Evolutionary conservation across 2,329 filamentous ascomycete genomes (phyloP).

Genomic region (Trichoderma asperellum): DNA sequence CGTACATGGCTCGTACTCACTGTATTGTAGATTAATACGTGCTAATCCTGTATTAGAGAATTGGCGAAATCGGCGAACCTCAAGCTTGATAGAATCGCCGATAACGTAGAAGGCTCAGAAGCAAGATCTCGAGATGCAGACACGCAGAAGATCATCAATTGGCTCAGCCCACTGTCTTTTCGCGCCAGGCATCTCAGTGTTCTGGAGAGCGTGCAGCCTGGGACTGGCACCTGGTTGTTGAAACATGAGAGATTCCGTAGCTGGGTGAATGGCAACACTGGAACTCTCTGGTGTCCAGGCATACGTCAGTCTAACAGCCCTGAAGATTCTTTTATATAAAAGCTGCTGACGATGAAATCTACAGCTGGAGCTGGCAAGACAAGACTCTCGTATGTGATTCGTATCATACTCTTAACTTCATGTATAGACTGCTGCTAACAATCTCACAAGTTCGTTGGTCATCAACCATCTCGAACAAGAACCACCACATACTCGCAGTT

Average conservation of each 20-base stretch:
- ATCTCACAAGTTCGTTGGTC: background rate
- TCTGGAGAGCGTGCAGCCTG: slow-evolving; percentile 1
- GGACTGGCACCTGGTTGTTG: slow-evolving; percentile 2
- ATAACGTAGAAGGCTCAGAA: background rate
- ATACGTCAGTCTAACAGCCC: background rate
- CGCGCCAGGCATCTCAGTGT: slow-evolving; percentile 2
- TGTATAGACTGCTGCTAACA: background rate
- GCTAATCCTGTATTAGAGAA: background rate
- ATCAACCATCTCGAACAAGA: slow-evolving; percentile 9
- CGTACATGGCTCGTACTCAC: background rate
- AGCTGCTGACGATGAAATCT: background rate
- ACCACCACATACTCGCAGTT: background rate
- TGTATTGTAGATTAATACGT: background rate
- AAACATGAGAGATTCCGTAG: background rate
- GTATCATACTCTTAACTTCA: background rate
- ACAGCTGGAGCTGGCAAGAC: slow-evolving; percentile 21
- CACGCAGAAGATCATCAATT: background rate
- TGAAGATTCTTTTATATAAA: too few relatives aligned
- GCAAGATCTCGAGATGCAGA: slow-evolving; percentile 7
- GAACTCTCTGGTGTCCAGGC: slow-evolving; percentile 13
- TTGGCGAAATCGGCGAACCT: slow-evolving; percentile 11
- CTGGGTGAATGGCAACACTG: slow-evolving; percentile 4
- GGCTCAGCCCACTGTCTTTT: background rate
- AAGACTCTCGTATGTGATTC: background rate
- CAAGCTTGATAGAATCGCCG: slow-evolving; percentile 4